phyloP scores from a whole-genome alignment of 1,284 basidiomycete species.

The Mycena sp. region DNA sequence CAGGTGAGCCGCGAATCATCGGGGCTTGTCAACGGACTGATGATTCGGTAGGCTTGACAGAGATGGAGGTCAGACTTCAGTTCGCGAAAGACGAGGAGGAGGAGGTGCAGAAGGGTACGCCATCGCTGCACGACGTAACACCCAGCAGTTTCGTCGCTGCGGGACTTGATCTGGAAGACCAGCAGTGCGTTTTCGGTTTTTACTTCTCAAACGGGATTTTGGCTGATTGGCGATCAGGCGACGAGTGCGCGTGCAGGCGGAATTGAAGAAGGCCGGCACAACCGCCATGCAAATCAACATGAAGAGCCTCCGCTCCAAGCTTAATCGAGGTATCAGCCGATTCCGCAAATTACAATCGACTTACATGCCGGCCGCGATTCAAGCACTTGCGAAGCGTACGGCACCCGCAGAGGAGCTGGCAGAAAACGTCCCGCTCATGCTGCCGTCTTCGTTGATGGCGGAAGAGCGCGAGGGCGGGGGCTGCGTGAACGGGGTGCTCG shows the following conservation, averaged over 20 bases:
- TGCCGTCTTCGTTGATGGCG: not conserved
- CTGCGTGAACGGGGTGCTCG: not conserved
- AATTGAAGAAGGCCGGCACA: slow-evolving; percentile 9
- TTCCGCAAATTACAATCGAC: slow-evolving; percentile 10
- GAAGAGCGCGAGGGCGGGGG: not conserved
- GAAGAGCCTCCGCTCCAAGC: not conserved
- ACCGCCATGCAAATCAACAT: slow-evolving; percentile 13
- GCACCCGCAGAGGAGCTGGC: not conserved
- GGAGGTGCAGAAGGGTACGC: not conserved
- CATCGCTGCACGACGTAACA: not conserved
- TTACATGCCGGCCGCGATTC: slow-evolving; percentile 4
- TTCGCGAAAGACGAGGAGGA: not conserved
- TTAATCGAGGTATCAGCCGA: not conserved
- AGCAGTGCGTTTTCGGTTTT: slow-evolving; percentile 18
- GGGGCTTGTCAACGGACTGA: not conserved
- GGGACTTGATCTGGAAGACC: slow-evolving; percentile 11
- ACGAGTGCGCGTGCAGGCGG: not conserved
- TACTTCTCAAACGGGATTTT: not conserved
- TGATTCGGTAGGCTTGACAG: slow-evolving; percentile 6
- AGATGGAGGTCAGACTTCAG: slow-evolving; percentile 1
- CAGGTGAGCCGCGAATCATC: not conserved
- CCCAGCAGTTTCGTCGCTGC: slow-evolving; percentile 10
- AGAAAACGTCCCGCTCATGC: slow-evolving; percentile 14
- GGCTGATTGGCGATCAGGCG: not conserved
- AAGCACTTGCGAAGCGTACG: not conserved